phyloP scores from a whole-genome alignment of 768 basidiomycete species.

The Panaeolus papilionaceus region DNA sequence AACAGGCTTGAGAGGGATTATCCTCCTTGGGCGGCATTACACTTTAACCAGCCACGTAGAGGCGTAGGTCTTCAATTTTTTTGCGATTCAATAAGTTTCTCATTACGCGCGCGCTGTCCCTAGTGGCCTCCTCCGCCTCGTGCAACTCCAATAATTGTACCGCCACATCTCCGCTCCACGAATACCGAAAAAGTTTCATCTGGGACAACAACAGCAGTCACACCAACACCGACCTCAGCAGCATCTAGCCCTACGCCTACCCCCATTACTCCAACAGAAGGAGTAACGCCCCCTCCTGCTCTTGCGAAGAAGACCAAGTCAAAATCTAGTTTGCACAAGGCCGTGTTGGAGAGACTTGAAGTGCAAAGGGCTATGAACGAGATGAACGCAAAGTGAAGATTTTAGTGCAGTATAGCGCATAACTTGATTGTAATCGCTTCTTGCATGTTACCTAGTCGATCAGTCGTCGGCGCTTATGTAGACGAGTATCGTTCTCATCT shows the following conservation, averaged over 20 bases:
- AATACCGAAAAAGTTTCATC: conserved; percentile 23
- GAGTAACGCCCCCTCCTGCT: conserved; percentile 29
- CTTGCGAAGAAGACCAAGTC: conserved; percentile 36
- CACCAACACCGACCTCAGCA: conserved; percentile 5
- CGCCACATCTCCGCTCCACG: conserved; percentile 56
- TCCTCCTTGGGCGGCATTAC: conserved; percentile 88
- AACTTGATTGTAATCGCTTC: no score
- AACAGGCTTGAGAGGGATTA: conserved; percentile 80
- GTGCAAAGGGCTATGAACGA: conserved; percentile 75
- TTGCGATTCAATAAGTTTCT: neutral
- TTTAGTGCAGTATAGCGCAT: neutral
- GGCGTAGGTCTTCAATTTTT: conserved; percentile 56
- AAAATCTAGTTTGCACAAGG: conserved; percentile 72
- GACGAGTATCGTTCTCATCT: no score
- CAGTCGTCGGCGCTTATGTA: no score
- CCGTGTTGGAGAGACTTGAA: conserved; percentile 77
- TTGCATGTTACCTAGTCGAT: no score
- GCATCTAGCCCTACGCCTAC: conserved; percentile 10
- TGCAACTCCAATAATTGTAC: conserved; percentile 78
- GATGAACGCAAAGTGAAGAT: conserved; percentile 21
- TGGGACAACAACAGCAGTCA: conserved; percentile 9
- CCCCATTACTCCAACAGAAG: conserved; percentile 13
- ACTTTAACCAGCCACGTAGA: conserved; percentile 85
- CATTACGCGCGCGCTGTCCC: neutral
- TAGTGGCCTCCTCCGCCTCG: conserved; percentile 89